These are phyloP conservation scores for Orobanche coerulescens DNA, from an alignment of 257 asterid species.

Conservation along the genomic window DNA sequence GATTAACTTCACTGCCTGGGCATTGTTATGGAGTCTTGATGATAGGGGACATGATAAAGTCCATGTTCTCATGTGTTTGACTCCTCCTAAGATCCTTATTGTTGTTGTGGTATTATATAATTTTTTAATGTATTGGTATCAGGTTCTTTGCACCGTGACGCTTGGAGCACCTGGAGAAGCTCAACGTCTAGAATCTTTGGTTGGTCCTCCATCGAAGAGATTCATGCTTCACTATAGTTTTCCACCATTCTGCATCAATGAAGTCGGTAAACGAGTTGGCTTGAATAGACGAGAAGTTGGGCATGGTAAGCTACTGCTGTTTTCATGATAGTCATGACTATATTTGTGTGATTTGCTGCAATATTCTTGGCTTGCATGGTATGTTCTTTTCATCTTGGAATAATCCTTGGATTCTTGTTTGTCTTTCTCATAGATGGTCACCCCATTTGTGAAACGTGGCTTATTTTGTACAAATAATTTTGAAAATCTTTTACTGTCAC, in stretches of 20 bases:
- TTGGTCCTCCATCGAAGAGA: constrained; percentile 89
- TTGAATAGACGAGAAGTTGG: constrained; percentile 97
- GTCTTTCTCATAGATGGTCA: too few relatives aligned
- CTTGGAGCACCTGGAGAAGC: constrained; percentile 99
- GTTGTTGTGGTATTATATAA: constrained; percentile 13
- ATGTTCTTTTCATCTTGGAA: not conserved
- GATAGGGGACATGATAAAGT: constrained; percentile 10
- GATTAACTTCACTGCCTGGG: constrained; percentile 17
- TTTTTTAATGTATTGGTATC: constrained; percentile 30
- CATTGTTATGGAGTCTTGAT: not conserved
- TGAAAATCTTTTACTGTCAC: not conserved
- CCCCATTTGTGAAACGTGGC: too few relatives aligned
- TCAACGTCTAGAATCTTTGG: constrained; percentile 74
- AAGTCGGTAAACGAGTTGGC: constrained; percentile 89
- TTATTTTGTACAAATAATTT: too few relatives aligned
- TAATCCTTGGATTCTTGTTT: not conserved
- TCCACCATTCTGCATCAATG: constrained; percentile 92
- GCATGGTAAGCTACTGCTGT: constrained; percentile 57
- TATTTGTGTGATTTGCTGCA: not conserved
- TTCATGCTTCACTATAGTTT: constrained; percentile 97
- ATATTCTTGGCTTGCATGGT: constrained; percentile 1
- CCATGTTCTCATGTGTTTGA: not conserved
- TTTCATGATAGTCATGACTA: constrained; percentile 4
- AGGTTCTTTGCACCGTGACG: constrained; percentile 96
- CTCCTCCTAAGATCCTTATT: constrained; percentile 13